Evolutionary conservation across 495 filamentous ascomycete species (phyloP), one percentile per base, ranked within the genome.

Genomic region (Hamigera avellanea): DNA sequence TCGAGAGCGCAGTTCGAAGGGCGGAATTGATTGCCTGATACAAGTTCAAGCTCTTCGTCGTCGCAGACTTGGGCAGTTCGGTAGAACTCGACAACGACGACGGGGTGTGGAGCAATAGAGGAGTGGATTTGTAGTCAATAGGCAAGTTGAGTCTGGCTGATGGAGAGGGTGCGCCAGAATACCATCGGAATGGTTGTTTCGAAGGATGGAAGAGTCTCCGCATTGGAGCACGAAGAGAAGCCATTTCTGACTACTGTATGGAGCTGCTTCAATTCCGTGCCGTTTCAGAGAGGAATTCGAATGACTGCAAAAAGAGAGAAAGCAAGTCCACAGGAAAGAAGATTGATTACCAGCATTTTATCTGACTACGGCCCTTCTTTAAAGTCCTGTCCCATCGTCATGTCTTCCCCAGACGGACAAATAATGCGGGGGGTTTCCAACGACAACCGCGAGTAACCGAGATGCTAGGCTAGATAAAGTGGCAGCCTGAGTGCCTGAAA

Each of bases 11-110:
- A 27, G 75, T 81, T 19, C 80, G 70, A 8, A 98, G 66, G 10
- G 89, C 89, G 49, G 85, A 76, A 58, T 95, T 95, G 63, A 98
- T 77, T 15, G 91, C 80, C 53, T 91, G 81, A 67, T 86, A 95
- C 35, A 93, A 70, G 57, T 95, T 96, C 69, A 93, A 76, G 27
- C 83, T 76, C 46, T 83, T 86, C 13, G 81, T 86, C 10, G 72
- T 71, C 1, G 80, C 73, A 27, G 71, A 71, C 49, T 72, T 73
- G 18, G 77, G 81, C 19, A 80, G 73, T 14, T 80, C 67, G 14
- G 67, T 45, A 21, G 76, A 61, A 49, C 72, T 77, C n/a, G 65
- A 47, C 32, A 95, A 69, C 14, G 83, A 78, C 2, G 78, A 57
- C 0, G 87, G 67, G 13, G 75, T 78, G 53, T 95, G 91, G 42